Evolutionary conservation across 306 rosid species (phyloP).

Genomic region (Castanea mollissima): DNA sequence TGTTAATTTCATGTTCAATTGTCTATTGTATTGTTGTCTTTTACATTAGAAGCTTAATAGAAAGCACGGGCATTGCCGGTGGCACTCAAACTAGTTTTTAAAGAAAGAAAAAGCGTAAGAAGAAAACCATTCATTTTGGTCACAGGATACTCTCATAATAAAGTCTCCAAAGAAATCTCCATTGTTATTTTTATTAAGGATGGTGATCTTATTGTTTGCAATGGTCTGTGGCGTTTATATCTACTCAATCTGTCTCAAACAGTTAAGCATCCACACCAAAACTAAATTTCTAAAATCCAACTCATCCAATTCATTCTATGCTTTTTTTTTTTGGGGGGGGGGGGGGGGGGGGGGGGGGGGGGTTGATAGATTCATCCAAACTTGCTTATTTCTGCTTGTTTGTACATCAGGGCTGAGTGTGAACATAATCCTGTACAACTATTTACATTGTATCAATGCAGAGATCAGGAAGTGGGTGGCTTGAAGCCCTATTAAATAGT

Average conservation of each 20-base stretch:
- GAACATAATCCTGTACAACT: slow-evolving; percentile 70
- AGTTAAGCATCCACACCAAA: slow-evolving; percentile 49
- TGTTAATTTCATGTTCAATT: too few species aligned
- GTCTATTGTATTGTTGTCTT: too few species aligned
- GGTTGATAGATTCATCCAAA: neutral
- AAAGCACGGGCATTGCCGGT: too few species aligned
- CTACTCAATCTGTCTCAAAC: slow-evolving; percentile 72
- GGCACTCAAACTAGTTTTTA: too few species aligned
- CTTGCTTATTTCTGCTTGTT: slow-evolving; percentile 13
- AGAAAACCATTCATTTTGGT: slow-evolving; percentile 1
- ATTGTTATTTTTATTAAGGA: slow-evolving; percentile 40
- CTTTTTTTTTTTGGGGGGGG: too few species aligned
- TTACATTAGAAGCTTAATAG: too few species aligned
- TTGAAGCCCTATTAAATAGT: slow-evolving; percentile 87
- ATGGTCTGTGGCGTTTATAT: slow-evolving; percentile 62
- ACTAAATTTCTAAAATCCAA: slow-evolving; percentile 41
- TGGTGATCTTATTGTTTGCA: slow-evolving; percentile 58
- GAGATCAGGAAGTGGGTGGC: slow-evolving; percentile 97
- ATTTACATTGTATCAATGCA: slow-evolving; percentile 83
- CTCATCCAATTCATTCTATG: slow-evolving; percentile 40
- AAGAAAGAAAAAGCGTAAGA: too few species aligned
- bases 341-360: too few species aligned
- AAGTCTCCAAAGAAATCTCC: slow-evolving; percentile 79
- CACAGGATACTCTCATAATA: slow-evolving; percentile 63
- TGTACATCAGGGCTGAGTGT: slow-evolving; percentile 66